Evolutionary conservation across 108 stramenopile species (phyloP).

Genomic region (Nitzschia putrida): DNA sequence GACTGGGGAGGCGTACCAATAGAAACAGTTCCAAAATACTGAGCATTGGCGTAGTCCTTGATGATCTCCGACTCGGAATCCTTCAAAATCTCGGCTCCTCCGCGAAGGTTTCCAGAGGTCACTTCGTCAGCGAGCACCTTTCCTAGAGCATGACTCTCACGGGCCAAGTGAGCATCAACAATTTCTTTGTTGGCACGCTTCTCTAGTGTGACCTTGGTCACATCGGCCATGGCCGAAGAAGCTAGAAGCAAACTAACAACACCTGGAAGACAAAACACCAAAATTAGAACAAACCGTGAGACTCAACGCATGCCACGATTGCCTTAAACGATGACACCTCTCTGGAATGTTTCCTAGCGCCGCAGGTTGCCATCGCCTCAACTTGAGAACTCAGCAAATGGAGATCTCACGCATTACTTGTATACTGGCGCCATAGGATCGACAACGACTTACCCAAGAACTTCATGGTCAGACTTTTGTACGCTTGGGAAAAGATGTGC

Average conservation of each 20-base stretch:
- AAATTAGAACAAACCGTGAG: too few species aligned
- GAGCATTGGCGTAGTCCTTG: slow-evolving; percentile 89
- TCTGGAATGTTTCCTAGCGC: too few species aligned
- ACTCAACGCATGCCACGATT: too few species aligned
- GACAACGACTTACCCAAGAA: slow-evolving; percentile 17
- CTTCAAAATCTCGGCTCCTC: slow-evolving; percentile 8
- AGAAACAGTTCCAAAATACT: slow-evolving; percentile 71
- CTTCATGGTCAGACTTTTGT: slow-evolving; percentile 20
- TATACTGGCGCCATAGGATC: not conserved
- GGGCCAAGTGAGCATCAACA: slow-evolving; percentile 60
- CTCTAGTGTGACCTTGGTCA: slow-evolving; percentile 33
- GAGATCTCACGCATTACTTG: too few species aligned
- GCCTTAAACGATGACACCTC: too few species aligned
- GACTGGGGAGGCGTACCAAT: slow-evolving; percentile 86
- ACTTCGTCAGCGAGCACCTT: not conserved
- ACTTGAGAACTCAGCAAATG: too few species aligned
- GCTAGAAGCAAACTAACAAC: slow-evolving; percentile 30
- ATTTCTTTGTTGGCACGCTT: slow-evolving; percentile 73
- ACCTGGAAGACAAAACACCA: slow-evolving; percentile 2
- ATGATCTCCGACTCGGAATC: slow-evolving; percentile 64
- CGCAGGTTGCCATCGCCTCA: too few species aligned
- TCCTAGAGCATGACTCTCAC: slow-evolving; percentile 65
- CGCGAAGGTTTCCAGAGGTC: slow-evolving; percentile 27
- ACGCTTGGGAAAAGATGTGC: too few species aligned
- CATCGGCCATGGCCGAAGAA: slow-evolving; percentile 26